Percentiles rank a stretch among this genome's conserved stretches.
Conservation (phyloP, 176 grass and related monocot genomes). For the Carex pumila region DNA sequence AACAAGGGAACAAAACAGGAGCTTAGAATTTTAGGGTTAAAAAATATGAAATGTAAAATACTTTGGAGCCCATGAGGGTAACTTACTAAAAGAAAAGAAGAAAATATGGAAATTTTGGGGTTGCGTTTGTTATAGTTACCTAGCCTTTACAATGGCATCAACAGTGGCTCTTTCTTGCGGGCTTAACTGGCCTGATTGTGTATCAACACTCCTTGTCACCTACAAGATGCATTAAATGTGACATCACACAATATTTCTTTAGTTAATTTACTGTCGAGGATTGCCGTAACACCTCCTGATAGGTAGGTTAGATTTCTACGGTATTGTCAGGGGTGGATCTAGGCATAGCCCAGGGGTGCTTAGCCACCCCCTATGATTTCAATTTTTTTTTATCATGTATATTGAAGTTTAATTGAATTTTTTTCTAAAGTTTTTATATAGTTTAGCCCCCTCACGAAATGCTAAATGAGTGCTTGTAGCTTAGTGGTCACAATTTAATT, state of each 20-base stretch:
- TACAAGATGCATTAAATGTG: constrained; percentile 18
- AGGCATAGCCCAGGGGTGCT: too few species aligned
- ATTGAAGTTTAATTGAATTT: too few species aligned
- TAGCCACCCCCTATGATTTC: too few species aligned
- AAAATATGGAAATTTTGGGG: not conserved
- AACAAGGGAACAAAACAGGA: not conserved
- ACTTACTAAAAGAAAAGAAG: not conserved
- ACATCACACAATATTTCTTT: not conserved
- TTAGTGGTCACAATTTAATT: too few species aligned
- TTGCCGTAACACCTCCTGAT: not conserved
- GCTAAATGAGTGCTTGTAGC: too few species aligned
- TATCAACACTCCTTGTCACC: constrained; percentile 95
- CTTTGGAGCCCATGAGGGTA: not conserved
- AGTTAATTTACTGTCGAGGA: not conserved
- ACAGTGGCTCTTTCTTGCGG: constrained; percentile 78
- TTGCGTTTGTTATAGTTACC: constrained; percentile 40
- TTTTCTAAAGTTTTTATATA: too few species aligned
- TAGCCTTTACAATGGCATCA: constrained; percentile 93
- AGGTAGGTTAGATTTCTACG: not conserved
- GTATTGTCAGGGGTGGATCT: too few species aligned
- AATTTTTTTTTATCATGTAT: too few species aligned
- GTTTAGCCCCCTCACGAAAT: too few species aligned
- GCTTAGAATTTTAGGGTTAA: not conserved
- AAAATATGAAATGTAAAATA: not conserved
- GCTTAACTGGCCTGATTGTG: constrained; percentile 79